Conservation (phyloP, 1,284 basidiomycete species). For the Apiotrichum gracile region DNA sequence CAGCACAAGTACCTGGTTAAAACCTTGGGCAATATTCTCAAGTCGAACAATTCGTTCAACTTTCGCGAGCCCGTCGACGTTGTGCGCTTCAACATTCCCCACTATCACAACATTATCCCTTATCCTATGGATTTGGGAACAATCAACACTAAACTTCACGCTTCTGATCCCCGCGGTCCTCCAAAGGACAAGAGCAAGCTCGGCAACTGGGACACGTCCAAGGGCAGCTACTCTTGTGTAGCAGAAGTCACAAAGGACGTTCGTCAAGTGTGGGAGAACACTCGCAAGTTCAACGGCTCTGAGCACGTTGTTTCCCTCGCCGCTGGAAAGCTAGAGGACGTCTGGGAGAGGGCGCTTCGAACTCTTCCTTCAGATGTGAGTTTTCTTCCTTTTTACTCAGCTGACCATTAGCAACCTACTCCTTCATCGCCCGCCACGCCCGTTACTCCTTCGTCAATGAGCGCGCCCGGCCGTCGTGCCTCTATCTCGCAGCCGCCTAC, state of each 20-base stretch:
- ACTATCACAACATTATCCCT: constrained; percentile 81
- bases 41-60: constrained; percentile 64
- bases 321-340: constrained; percentile 73
- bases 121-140: constrained; percentile 95
- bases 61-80: constrained; percentile 88
- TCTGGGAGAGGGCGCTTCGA: constrained; percentile 83
- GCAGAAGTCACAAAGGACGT: constrained; percentile 79
- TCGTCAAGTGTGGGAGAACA: constrained; percentile 81
- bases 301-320: constrained; percentile 74
- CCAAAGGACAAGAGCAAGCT: constrained; percentile 55
- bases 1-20: constrained; percentile 80
- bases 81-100: constrained; percentile 82
- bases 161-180: constrained; percentile 59
- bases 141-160: constrained; percentile 76
- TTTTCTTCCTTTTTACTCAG: background rate
- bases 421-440: constrained; percentile 22
- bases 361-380: constrained; percentile 62
- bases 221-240: constrained; percentile 65
- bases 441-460: constrained; percentile 13
- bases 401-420: constrained; percentile 3
- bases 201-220: constrained; percentile 47
- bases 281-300: constrained; percentile 83
- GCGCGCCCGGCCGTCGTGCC: constrained; percentile 22
- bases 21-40: constrained; percentile 77
- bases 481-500: constrained; percentile 42